These are phyloP conservation scores for Elaeis oleifera DNA, from an alignment of 202 grass and related monocot genomes.

Conservation along the genomic window DNA sequence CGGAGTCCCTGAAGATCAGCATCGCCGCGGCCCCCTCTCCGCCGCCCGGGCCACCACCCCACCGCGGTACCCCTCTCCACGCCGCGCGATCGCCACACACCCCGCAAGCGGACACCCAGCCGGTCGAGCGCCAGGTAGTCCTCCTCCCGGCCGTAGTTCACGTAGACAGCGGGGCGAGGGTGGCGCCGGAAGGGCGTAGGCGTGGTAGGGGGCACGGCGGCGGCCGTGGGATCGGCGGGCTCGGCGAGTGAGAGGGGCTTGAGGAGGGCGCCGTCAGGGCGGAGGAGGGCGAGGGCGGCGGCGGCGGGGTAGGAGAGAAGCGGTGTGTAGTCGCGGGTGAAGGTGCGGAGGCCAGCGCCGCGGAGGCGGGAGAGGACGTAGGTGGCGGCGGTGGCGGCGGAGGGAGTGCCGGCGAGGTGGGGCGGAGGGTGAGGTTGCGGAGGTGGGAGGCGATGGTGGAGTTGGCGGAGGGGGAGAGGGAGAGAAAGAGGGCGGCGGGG, in stretches of 20 bases:
- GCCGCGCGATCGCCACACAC: conserved; percentile 38
- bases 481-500: conserved; percentile 36
- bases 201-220: conserved; percentile 60
- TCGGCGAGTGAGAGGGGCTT: conserved; percentile 41
- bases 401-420: conserved; percentile 65
- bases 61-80: conserved; percentile 61
- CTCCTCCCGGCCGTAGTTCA: conserved; percentile 70
- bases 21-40: conserved; percentile 49
- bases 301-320: conserved; percentile 67
- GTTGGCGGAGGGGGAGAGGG: conserved; percentile 59
- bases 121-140: conserved; percentile 46
- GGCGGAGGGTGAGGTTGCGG: conserved; percentile 49
- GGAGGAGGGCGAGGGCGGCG: conserved; percentile 39
- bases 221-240: conserved; percentile 39
- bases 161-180: conserved; percentile 59
- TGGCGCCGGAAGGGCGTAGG: conserved; percentile 56
- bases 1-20: conserved; percentile 40
- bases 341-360: conserved; percentile 35
- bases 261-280: not conserved
- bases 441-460: conserved; percentile 59
- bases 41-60: conserved; percentile 56
- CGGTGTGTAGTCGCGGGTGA: conserved; percentile 42
- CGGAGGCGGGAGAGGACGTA: conserved; percentile 42
- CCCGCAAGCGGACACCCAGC: conserved; percentile 39
- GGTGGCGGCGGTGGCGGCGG: conserved; percentile 11